Evolutionary conservation across 345 rosid genomes (phyloP), one percentile per base, ranked within the genome.

Genomic region (Firmiana major): DNA sequence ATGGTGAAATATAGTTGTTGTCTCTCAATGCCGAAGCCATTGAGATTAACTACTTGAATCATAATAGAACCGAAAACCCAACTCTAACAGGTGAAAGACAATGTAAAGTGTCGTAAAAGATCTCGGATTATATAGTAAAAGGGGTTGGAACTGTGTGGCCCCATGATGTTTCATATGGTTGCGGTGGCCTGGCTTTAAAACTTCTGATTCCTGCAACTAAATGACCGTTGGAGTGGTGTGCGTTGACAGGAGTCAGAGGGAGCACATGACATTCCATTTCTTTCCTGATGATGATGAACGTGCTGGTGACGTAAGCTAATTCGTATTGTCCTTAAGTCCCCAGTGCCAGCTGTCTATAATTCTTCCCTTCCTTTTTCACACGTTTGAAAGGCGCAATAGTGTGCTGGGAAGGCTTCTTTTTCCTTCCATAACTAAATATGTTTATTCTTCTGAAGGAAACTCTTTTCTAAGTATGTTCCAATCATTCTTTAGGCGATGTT

Each of bases 1-100:
- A 51, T 63, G 53, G 49, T 71, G 74, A 71, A 71, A 21, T 63
- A 6, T 22, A 12, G 6, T 62, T 40, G 71, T 58, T 54, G 34
- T 68, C 75, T 67, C 19, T 48, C 60, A 28, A 75, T 70, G 67
- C 76, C 73, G 9, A 80, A 75, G 79, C 49, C n/a, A 36, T 69
- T 51, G 48, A 8, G 54, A 57, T 43, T 15, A 48, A 28, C 58
- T 46, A 3, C 36, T 28, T 13, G 19, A 36, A 11, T 17, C 5
- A 60, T 59, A 3, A n/a, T 19, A 54, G 26, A 62, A 62, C 43
- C 0, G 66, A 62, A 31, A 31, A 16, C 9, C 66, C 9, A 31
- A 28, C 42, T 31, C 42, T 31, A 34, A 17, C 16, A 31, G 5
- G 13, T 21, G 5, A 2, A 55, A 21, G 12, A n/a, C 60, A 55